Percentiles rank a stretch among this genome's conserved stretches.
These are phyloP conservation scores for Plasmodium adleri DNA, from an alignment of 169 alveolate species.

Conservation along the genomic window DNA sequence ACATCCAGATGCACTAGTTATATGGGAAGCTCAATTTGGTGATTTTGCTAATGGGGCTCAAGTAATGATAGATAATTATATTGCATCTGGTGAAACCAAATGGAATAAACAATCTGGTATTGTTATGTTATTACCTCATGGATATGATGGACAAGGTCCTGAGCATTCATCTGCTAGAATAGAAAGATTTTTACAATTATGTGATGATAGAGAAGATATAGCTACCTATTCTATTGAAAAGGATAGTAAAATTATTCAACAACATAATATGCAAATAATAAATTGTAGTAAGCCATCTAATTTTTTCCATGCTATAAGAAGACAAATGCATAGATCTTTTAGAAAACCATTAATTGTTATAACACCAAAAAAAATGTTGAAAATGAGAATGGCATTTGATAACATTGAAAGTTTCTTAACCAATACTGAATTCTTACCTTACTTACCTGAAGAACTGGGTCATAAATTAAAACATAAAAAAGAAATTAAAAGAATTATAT, in stretches of 20 bases:
- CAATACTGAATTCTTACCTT: constrained; percentile 78
- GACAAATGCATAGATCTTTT: constrained; percentile 93
- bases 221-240: constrained; percentile 66
- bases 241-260: constrained; percentile 79
- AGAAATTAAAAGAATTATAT: constrained; percentile 80
- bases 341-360: constrained; percentile 83
- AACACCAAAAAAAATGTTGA: constrained; percentile 83
- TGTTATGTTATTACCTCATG: constrained; percentile 94
- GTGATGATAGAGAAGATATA: constrained; percentile 86
- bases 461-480: constrained; percentile 70
- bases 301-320: constrained; percentile 93
- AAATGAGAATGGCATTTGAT: constrained; percentile 83
- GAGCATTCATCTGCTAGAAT: constrained; percentile 95
- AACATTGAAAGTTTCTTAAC: constrained; percentile 79
- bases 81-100: constrained; percentile 95
- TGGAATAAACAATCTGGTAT: constrained; percentile 94
- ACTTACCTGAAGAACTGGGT: constrained; percentile 82
- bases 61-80: constrained; percentile 93
- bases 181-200: constrained; percentile 90
- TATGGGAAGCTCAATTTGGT: constrained; percentile 97
- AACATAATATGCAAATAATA: constrained; percentile 89
- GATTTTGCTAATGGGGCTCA: constrained; percentile 98
- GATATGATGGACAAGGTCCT: constrained; percentile 98
- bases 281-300: constrained; percentile 93
- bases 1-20: constrained; percentile 91